Base-by-base conservation (phyloP, 139 green algal genomes). In the Auxenochlorella protothecoides region DNA sequence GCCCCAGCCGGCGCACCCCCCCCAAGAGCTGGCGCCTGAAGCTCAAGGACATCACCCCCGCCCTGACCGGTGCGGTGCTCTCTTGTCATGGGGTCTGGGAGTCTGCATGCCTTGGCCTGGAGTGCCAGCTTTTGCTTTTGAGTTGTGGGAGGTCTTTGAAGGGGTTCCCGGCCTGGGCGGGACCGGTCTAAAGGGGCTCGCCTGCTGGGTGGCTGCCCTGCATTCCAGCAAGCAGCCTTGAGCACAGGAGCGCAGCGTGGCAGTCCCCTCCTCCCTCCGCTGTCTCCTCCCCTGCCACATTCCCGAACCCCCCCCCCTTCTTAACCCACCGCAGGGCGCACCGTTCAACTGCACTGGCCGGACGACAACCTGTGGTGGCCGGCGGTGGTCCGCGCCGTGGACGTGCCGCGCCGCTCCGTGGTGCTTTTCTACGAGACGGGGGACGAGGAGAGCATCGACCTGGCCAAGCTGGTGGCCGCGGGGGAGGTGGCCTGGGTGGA, bases 351-450 rank as follows among this genome's bases (percentile, higher is more conserved):
- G 12, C 73, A 75, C 55, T 81, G 77, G 77, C 74, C 74, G 4
- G 70, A 79, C 14, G 73, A 79, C 52, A 72, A 70, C 16, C 68
- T 56, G 44, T 84, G 79, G 79, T 82, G 74, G 76, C 79, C 76
- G 3, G 76, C 68, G 7, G 62, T 72, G 60, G 76, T 84, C 44
- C 54, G 52, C 3, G 52, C 55, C 3, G 16, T 83, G 51, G 54
- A 71, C 53, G n/a, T 70, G 55, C 66, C 65, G 53, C 53, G 62
- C 15, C 55, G 70, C 60, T 63, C 44, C 3, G 66, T 63, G 11
- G 14, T 44, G 16, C 75, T 84, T 6, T 69, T 79, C 51, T 84
- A 83, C 54, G 72, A 84, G n/a, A 80, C 79, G 57, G 71, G 69
- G 6, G 72, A 79, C 54, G 69, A 81, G 66, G 62, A 75, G 53